A percentile compares a stretch with the other conserved stretches of the same genome.
These are phyloP conservation scores for Apodospora peruviana DNA, from an alignment of 495 filamentous ascomycete genomes.

Conservation along the genomic window DNA sequence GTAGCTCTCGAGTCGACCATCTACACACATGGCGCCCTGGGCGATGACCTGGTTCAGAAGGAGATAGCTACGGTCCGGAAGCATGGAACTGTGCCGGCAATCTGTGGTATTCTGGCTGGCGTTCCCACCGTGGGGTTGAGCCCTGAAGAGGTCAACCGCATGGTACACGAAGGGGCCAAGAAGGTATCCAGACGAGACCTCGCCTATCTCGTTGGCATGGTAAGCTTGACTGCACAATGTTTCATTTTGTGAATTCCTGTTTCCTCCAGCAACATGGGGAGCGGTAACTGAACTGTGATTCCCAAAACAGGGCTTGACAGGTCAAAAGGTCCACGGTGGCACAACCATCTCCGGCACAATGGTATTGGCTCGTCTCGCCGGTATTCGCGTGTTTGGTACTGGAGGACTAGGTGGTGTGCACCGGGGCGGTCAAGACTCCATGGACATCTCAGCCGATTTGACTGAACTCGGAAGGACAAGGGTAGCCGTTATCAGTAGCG, in stretches of 20 bases:
- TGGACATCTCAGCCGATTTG: slow-evolving; percentile 93
- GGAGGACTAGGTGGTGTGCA: slow-evolving; percentile 87
- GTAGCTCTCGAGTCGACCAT: slow-evolving; percentile 94
- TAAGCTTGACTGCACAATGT: slow-evolving; percentile 33
- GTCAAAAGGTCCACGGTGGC: slow-evolving; percentile 70
- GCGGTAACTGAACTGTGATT: too few relatives aligned
- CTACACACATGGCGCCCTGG: slow-evolving; percentile 68
- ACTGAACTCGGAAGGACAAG: slow-evolving; percentile 91
- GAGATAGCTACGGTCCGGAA: slow-evolving; percentile 66
- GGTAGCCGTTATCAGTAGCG: slow-evolving; percentile 81
- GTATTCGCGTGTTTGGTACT: slow-evolving; percentile 90
- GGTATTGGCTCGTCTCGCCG: slow-evolving; percentile 79
- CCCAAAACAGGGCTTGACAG: slow-evolving; percentile 51
- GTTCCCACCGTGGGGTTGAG: slow-evolving; percentile 73
- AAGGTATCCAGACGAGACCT: slow-evolving; percentile 88
- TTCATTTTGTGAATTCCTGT: too few relatives aligned
- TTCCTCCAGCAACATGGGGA: too few relatives aligned
- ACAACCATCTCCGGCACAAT: slow-evolving; percentile 93
- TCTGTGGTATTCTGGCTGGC: slow-evolving; percentile 78
- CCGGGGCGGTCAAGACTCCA: slow-evolving; percentile 72
- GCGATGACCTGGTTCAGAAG: slow-evolving; percentile 78
- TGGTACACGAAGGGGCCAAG: slow-evolving; percentile 61
- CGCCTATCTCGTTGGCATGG: slow-evolving; percentile 72
- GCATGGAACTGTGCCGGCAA: slow-evolving; percentile 86
- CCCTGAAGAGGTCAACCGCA: slow-evolving; percentile 60